A percentile compares a stretch with the other conserved stretches of the same genome.
Evolutionary conservation across 2,329 filamentous ascomycete species (phyloP).

Genomic region (Rhexocercosporidium sp.): DNA sequence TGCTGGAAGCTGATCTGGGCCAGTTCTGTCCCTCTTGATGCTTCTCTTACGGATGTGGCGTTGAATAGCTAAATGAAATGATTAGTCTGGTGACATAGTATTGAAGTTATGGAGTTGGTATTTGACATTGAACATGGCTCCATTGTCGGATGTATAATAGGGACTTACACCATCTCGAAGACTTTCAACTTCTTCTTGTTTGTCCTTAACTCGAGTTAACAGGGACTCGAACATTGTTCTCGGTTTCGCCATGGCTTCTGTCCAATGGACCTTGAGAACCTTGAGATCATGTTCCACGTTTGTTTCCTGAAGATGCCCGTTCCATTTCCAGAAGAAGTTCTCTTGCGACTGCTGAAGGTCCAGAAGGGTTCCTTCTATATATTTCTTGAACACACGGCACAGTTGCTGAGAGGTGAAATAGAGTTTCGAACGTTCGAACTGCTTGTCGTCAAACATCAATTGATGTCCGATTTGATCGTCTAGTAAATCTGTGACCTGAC

Average conservation of each 20-base stretch:
- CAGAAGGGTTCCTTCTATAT: not conserved
- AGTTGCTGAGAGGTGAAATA: not conserved
- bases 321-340: not conserved
- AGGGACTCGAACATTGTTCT: not conserved
- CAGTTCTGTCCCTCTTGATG: not conserved
- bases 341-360: not conserved
- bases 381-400: not conserved
- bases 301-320: not conserved
- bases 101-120: no score
- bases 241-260: not conserved
- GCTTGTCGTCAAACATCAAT: not conserved
- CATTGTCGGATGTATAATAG: no score
- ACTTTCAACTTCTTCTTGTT: not conserved
- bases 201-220: not conserved
- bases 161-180: not conserved
- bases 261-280: not conserved
- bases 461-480: not conserved
- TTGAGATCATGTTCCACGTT: not conserved
- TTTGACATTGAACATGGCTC: no score
- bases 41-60: constrained; percentile 7
- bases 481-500: not conserved
- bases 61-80: not conserved
- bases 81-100: no score
- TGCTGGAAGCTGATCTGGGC: not conserved
- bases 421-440: not conserved